Percentiles rank a stretch among this genome's conserved stretches.
Conservation (phyloP, 78 protist genomes). For the Protostelium mycophagum region DNA sequence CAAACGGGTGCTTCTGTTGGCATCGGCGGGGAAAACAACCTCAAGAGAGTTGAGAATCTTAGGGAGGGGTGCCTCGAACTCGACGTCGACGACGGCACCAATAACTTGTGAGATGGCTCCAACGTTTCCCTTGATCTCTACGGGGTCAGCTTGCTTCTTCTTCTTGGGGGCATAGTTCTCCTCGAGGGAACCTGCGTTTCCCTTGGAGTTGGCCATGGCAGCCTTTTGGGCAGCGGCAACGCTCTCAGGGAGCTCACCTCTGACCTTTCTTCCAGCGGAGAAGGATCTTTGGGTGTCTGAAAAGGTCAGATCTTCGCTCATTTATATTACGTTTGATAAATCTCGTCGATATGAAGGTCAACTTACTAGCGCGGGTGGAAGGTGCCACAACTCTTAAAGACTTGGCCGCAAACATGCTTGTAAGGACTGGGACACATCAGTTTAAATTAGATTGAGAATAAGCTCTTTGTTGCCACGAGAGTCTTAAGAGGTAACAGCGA, state of each 20-base stretch:
- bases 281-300: not conserved
- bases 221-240: not conserved
- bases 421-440: too few relatives aligned
- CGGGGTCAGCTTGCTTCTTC: not conserved
- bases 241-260: not conserved
- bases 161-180: too few relatives aligned
- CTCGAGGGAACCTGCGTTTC: too few relatives aligned
- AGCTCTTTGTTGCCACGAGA: too few relatives aligned
- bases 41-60: constrained; percentile 88
- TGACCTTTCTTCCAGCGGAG: not conserved
- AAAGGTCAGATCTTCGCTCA: not conserved
- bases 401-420: not conserved
- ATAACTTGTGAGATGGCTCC: constrained; percentile 88
- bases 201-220: too few relatives aligned
- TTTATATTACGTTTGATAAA: not conserved
- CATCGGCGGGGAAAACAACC: constrained; percentile 69
- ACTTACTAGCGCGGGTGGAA: too few relatives aligned
- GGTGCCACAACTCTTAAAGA: not conserved
- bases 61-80: constrained; percentile 93
- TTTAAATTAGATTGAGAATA: too few relatives aligned
- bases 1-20: constrained; percentile 61
- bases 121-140: constrained; percentile 9
- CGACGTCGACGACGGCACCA: constrained; percentile 99
- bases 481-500: too few relatives aligned
- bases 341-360: too few relatives aligned